These are phyloP conservation scores for Dicorynia guianensis DNA, from an alignment of 306 rosid species.

Conservation along the genomic window DNA sequence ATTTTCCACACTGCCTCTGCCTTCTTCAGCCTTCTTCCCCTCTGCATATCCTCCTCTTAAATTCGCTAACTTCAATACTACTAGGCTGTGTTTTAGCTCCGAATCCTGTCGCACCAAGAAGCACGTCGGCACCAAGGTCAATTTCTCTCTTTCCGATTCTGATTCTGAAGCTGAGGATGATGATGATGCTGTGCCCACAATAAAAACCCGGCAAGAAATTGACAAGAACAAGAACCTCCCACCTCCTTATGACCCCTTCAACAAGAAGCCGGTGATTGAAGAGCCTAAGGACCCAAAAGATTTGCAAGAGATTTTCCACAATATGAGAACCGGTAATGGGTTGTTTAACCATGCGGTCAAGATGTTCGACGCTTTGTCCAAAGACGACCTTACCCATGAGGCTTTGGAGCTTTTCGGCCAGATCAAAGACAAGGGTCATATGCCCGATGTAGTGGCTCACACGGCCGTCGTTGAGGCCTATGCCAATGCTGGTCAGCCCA, in stretches of 20 bases:
- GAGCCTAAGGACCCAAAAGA: constrained; percentile 72
- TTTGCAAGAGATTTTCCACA: constrained; percentile 73
- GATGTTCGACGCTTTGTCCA: constrained; percentile 94
- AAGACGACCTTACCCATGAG: constrained; percentile 76
- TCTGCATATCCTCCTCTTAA: background rate
- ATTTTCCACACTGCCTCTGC: constrained; percentile 8
- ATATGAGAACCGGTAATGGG: constrained; percentile 64
- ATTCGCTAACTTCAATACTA: background rate
- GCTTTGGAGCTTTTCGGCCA: constrained; percentile 71
- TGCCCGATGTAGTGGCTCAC: constrained; percentile 84
- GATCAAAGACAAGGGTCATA: constrained; percentile 78
- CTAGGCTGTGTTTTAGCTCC: constrained; percentile 31
- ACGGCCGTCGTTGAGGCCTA: constrained; percentile 78
- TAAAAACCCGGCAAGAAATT: background rate
- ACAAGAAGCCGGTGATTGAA: constrained; percentile 60
- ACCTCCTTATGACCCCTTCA: constrained; percentile 73
- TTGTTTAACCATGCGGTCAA: constrained; percentile 69
- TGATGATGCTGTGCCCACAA: background rate
- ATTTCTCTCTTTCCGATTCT: constrained; percentile 55
- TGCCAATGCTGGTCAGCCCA: constrained; percentile 61
- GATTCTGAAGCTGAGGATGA: constrained; percentile 44
- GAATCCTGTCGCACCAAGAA: constrained; percentile 34
- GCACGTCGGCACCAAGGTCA: constrained; percentile 49
- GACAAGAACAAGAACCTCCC: constrained; percentile 40
- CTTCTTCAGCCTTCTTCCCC: constrained; percentile 6